Percentiles rank a stretch among this genome's conserved stretches.
Evolutionary conservation across 225 moss, liverwort and hornwort species (phyloP).

Genomic region (Bryoerythrophyllum caledonicum): DNA sequence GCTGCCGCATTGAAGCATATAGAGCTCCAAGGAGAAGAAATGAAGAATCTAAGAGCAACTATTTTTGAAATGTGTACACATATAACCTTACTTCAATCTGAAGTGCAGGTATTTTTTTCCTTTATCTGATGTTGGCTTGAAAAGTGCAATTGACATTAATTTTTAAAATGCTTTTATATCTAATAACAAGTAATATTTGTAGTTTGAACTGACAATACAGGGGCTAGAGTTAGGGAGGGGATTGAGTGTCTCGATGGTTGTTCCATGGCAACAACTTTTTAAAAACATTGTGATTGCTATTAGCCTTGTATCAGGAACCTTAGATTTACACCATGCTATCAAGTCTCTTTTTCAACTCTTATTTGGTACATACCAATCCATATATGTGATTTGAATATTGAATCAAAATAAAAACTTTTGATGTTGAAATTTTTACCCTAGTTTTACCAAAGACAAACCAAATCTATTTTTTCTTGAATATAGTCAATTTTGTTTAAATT

Average conservation of each 20-base stretch:
- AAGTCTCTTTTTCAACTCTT: conserved; percentile 34
- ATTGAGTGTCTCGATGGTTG: conserved; percentile 23
- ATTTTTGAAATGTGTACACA: conserved; percentile 38
- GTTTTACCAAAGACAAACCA: accelerated
- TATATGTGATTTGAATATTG: not conserved
- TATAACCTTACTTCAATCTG: conserved; percentile 38
- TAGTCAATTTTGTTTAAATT: not conserved
- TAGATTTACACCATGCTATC: conserved; percentile 34
- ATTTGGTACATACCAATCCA: conserved; percentile 37
- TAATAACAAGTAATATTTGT: not conserved
- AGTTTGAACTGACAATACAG: conserved; percentile 21
- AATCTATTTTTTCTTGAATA: not conserved
- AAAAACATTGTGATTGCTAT: conserved; percentile 52
- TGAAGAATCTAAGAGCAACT: conserved; percentile 32
- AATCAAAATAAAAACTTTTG: not conserved
- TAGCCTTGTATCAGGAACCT: conserved; percentile 40
- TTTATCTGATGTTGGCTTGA: not conserved
- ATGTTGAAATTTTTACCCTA: not conserved
- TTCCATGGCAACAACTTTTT: conserved; percentile 55
- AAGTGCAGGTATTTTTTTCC: conserved; percentile 39
- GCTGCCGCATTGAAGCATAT: conserved; percentile 40
- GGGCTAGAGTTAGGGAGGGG: conserved; percentile 25
- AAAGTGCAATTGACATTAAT: not conserved
- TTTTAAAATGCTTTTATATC: not conserved
- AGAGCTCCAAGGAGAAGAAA: conserved; percentile 34